Base-by-base conservation (phyloP, 148 eudicot genomes). In the Vaccinium vitisidaea region DNA sequence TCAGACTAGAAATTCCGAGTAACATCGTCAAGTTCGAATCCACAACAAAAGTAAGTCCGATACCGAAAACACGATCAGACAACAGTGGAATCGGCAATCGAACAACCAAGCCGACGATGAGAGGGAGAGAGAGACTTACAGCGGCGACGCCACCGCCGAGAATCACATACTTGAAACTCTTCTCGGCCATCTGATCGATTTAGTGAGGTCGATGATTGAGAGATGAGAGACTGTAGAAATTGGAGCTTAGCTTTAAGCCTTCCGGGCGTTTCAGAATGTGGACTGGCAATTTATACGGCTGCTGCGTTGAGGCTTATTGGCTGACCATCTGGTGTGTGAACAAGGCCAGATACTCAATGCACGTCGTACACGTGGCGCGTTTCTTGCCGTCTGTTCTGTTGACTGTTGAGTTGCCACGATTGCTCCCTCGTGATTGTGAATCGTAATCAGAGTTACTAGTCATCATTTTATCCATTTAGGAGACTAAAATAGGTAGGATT, bases 131-230 rank as follows among this genome's bases (percentile, higher is more conserved):
- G 78, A 83, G 30, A 86, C 98, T 88, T 88, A 97, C 99, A 80
- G 95, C 98, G 23, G 99, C 65, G 25, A 97, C 99, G 59, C 99
- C 99, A 83, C 99, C 99, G 7, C 99, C 99, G 36, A 97, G 76
- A 86, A 97, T 92, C 86, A 97, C 88, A 88, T 96, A 94, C 86
- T 96, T 96, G 87, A 93, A 96, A 36, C 89, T 89, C 87, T 94
- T 92, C 71, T 93, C 97, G 80, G 98, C 97, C 99, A 97, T 96
- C 4, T 43, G 63, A 56, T 75, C 58, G 63, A 18, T 67, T 54
- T 7, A 53, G 19, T 9, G n/a, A 63, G 56, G 46, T 67, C 27
- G 12, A 83, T 43, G 12, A 83, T 43, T 25, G 48, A 52, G 30
- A 32, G 27, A 70, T 11, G 23, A 36, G 46, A 5, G 15, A 55